Conservation (phyloP, 768 basidiomycete genomes). For the Amanita phalloides region DNA sequence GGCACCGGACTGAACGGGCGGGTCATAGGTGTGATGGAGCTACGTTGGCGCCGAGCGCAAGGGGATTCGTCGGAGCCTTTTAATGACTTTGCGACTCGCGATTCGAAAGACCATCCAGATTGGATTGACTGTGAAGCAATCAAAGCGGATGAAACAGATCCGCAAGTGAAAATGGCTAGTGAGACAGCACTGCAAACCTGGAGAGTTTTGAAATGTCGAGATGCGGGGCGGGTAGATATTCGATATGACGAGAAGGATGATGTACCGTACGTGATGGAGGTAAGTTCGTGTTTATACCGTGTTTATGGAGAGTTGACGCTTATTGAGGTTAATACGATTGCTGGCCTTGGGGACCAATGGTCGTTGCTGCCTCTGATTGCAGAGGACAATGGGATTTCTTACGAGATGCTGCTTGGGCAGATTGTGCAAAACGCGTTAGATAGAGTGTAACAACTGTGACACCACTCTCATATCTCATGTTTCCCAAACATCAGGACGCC, state of each 20-base stretch:
- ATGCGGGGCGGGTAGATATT: background rate
- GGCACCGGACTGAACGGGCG: slow-evolving; percentile 13
- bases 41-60: background rate
- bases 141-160: background rate
- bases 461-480: background rate
- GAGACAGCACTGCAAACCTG: slow-evolving; percentile 4
- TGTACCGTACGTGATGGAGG: background rate
- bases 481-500: slow-evolving; percentile 20
- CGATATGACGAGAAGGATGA: background rate
- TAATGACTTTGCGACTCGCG: background rate
- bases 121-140: background rate
- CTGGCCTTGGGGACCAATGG: background rate
- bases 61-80: background rate
- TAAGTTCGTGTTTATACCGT: background rate
- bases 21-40: slow-evolving; percentile 9
- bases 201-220: background rate
- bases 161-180: slow-evolving; percentile 10
- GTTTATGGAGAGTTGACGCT: background rate
- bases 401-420: background rate
- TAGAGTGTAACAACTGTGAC: slow-evolving; percentile 1
- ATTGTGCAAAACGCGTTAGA: background rate
- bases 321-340: background rate
- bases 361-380: background rate
- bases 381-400: background rate
- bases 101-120: background rate